Conservation (phyloP, 164 flowering plant genomes). For the Piper betle region DNA sequence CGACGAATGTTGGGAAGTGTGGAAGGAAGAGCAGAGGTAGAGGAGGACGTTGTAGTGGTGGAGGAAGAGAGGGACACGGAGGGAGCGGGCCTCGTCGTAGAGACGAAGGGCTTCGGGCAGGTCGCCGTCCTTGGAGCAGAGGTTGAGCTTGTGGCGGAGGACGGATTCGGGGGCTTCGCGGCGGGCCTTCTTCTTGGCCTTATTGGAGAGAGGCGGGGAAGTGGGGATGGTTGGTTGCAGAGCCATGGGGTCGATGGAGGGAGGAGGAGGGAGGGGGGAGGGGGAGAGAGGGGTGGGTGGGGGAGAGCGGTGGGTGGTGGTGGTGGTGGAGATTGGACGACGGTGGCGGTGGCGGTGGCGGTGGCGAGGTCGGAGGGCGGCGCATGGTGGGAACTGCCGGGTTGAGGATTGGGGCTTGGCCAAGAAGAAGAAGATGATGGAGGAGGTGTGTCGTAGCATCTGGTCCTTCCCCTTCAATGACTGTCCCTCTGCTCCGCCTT, state of each 20-base stretch:
- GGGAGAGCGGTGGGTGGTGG: too few relatives aligned
- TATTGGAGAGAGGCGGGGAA: neutral
- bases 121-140: constrained; percentile 55
- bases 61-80: constrained; percentile 23
- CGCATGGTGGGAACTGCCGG: too few relatives aligned
- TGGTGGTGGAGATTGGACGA: too few relatives aligned
- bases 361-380: too few relatives aligned
- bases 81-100: constrained; percentile 55
- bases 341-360: too few relatives aligned
- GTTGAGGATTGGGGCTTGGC: constrained; percentile 9
- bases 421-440: constrained; percentile 9
- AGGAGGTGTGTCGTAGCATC: constrained; percentile 7
- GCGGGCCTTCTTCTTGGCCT: constrained; percentile 29
- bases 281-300: too few relatives aligned
- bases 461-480: neutral
- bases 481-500: neutral
- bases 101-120: constrained; percentile 47
- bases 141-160: constrained; percentile 39
- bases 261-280: too few relatives aligned
- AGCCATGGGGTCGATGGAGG: too few relatives aligned
- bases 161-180: constrained; percentile 47
- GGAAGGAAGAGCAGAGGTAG: constrained; percentile 51
- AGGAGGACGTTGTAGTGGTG: constrained; percentile 68
- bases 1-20: constrained; percentile 5
- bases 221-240: too few relatives aligned